Evolutionary conservation across 192 early-diverging fungal genomes (phyloP).

Genomic region (Coemansia sp.): DNA sequence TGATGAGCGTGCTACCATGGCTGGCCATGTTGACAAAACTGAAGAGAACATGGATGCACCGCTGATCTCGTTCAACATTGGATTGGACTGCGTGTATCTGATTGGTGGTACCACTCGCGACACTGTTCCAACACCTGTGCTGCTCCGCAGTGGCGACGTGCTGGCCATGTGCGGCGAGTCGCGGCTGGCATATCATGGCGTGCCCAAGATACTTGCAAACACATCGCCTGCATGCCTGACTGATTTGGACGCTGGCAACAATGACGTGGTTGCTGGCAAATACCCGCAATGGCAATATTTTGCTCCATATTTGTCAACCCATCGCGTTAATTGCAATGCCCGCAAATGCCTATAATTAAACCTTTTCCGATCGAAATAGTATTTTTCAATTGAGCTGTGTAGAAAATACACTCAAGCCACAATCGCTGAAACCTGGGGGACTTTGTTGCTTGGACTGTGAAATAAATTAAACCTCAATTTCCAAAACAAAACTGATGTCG

Average conservation of each 20-base stretch:
- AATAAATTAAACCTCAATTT: not conserved
- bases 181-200: slow-evolving; percentile 81
- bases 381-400: not conserved
- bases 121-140: slow-evolving; percentile 65
- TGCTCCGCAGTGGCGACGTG: slow-evolving; percentile 83
- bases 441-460: not conserved
- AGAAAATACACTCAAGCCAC: slow-evolving; percentile 9
- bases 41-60: slow-evolving; percentile 85
- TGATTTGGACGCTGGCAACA: slow-evolving; percentile 14
- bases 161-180: slow-evolving; percentile 83
- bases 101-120: slow-evolving; percentile 77
- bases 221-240: slow-evolving; percentile 68
- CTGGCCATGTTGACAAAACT: slow-evolving; percentile 90
- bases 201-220: slow-evolving; percentile 74
- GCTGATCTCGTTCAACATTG: slow-evolving; percentile 69
- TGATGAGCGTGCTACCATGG: slow-evolving; percentile 75
- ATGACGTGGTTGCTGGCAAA: slow-evolving; percentile 20
- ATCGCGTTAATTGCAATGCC: slow-evolving; percentile 90
- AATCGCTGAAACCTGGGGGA: not conserved
- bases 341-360: slow-evolving; percentile 61
- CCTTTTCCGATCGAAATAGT: not conserved
- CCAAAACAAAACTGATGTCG: not conserved
- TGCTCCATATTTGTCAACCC: slow-evolving; percentile 65
- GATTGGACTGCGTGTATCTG: slow-evolving; percentile 69
- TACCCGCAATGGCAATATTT: slow-evolving; percentile 67